Evolutionary conservation across 2,329 filamentous ascomycete species (phyloP), one percentile per base, ranked within the genome.

Genomic region (Colletotrichum graminicola): DNA sequence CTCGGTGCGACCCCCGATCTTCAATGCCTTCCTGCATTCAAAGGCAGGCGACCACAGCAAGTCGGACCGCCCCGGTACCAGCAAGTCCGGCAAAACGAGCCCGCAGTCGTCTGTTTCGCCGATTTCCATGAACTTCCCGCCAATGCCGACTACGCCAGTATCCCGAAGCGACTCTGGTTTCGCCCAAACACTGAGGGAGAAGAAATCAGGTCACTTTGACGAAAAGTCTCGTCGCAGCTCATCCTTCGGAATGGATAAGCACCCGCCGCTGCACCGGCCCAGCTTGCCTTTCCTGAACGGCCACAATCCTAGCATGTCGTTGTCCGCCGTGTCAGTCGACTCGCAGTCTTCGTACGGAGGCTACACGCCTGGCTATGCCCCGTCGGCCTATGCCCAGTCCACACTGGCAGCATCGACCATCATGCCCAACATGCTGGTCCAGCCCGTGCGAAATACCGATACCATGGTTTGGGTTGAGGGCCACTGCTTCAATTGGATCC

Each of bases 81-180:
- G 92, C 77, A 89, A 86, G 78, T 91, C 90, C 2, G 87, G 83
- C 73, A 87, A 84, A 76, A 89, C 87, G 3, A 91, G 89, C 74
- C 90, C 90, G 21, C 88, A 88, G 47, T 87, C 87, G 5, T 91
- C 90, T 1, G 83, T 91, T 18, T 97, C 95, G 0, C 94, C 95
- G 3, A 86, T 93, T 1, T 97, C 94, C 2, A 88, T 88, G 43
- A 90, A 89, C 75, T 97, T 97, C 78, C 92, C 94, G 11, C 89
- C 91, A 0, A 84, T 94, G 81, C 92, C 93, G 4, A 88, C 88
- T 3, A 95, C 93, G 3, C 92, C 93, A 0, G 89, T 93, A n/a
- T 97, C 94, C 7, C 89, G 94, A 21, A 97, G 92, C 77, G 96
- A 99, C 78, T 98, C 95, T 5, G 95, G 94, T 1, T 97, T 96